phyloP scores from a whole-genome alignment of 2,329 filamentous ascomycete genomes.

The Aspergillus udagawae region DNA sequence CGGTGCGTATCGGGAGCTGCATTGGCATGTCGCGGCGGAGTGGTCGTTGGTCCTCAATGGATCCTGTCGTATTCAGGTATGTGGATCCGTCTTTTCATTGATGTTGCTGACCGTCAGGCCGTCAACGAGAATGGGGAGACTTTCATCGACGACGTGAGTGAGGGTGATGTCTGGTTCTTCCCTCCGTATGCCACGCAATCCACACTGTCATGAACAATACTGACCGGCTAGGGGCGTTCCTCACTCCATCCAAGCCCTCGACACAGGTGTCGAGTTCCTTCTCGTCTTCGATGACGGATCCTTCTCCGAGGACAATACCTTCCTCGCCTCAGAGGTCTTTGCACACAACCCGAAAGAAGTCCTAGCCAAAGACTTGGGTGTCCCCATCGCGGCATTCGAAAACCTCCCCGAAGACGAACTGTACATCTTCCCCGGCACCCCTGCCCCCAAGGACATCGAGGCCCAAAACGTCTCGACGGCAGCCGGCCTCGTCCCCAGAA shows the following conservation, averaged over 20 bases:
- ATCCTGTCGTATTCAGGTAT: constrained; percentile 34
- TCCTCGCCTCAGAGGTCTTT: constrained; percentile 64
- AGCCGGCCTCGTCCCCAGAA: constrained; percentile 63
- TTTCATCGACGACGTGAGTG: constrained; percentile 71
- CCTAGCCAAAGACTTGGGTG: constrained; percentile 53
- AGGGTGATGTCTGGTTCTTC: constrained; percentile 79
- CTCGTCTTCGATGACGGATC: constrained; percentile 59
- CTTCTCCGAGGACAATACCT: constrained; percentile 70
- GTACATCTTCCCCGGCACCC: constrained; percentile 72
- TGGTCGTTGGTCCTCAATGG: constrained; percentile 40
- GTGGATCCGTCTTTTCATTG: background rate
- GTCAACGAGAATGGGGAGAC: constrained; percentile 60
- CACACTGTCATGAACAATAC: background rate
- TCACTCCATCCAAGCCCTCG: constrained; percentile 70
- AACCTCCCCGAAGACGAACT: constrained; percentile 64
- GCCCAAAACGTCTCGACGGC: constrained; percentile 59
- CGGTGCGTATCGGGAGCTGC: constrained; percentile 58
- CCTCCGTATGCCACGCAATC: constrained; percentile 47
- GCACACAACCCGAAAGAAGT: constrained; percentile 42
- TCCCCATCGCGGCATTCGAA: constrained; percentile 51
- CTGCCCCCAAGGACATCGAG: constrained; percentile 59
- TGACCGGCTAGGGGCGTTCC: constrained; percentile 54
- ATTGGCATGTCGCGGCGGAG: constrained; percentile 47
- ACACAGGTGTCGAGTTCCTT: constrained; percentile 63
- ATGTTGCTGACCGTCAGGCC: constrained; percentile 17